phyloP scores from a whole-genome alignment of 1,139 yeast species.

The Suhomyces coccinellae region DNA sequence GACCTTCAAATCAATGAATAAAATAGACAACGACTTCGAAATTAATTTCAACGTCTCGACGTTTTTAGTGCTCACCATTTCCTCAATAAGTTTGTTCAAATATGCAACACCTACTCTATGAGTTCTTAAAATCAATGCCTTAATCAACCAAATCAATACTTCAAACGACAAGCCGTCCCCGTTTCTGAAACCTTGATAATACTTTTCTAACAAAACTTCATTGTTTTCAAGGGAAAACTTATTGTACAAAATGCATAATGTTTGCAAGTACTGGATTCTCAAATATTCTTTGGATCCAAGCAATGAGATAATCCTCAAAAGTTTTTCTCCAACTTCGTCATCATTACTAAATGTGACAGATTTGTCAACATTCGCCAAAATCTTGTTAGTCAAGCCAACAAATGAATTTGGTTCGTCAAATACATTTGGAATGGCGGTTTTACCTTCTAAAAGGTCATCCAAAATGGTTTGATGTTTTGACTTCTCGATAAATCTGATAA shows the following conservation, averaged over 20 bases:
- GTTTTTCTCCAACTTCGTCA: constrained; percentile 17
- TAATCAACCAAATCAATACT: constrained; percentile 64
- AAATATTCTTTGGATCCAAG: constrained; percentile 24
- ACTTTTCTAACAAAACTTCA: background rate
- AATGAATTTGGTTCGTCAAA: constrained; percentile 37
- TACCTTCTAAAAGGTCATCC: constrained; percentile 30
- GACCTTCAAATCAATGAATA: constrained; percentile 65
- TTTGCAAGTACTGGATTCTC: constrained; percentile 60
- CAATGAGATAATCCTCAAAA: constrained; percentile 21
- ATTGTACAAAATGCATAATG: constrained; percentile 59
- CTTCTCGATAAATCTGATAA: constrained; percentile 38
- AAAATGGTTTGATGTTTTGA: constrained; percentile 41
- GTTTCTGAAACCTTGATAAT: constrained; percentile 1
- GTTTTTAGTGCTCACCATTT: constrained; percentile 11
- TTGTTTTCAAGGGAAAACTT: constrained; percentile 24
- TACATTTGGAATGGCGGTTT: constrained; percentile 22
- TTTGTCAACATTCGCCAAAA: constrained; percentile 54
- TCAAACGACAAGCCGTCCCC: constrained; percentile 39
- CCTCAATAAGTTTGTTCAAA: constrained; percentile 30
- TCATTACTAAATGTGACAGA: constrained; percentile 13
- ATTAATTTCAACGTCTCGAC: constrained; percentile 18
- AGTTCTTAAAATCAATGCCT: constrained; percentile 64
- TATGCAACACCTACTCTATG: constrained; percentile 48
- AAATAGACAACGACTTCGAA: constrained; percentile 60
- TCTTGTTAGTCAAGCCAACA: constrained; percentile 48